phyloP scores from a whole-genome alignment of 371 early-diverging fungal species.

The Mortierella sp. region DNA sequence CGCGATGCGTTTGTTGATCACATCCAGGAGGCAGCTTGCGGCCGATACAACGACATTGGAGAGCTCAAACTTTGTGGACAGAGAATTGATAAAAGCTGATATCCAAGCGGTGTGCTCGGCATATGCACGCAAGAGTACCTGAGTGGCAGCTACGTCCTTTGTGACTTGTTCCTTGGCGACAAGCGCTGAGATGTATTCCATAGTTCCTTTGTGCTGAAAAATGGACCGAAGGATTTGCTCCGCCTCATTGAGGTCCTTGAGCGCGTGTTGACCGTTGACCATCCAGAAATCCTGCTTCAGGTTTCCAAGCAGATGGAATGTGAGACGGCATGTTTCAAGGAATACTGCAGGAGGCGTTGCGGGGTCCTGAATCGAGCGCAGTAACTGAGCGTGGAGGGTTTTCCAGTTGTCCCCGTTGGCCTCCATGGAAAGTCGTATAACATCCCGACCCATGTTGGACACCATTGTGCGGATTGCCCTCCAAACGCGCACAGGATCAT shows the following conservation, averaged over 20 bases:
- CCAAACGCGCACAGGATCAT: constrained; percentile 24
- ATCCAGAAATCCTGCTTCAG: constrained; percentile 37
- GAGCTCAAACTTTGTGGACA: constrained; percentile 12
- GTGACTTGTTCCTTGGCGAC: constrained; percentile 10
- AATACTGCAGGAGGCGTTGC: constrained; percentile 8
- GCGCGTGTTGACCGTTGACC: background rate
- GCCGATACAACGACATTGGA: constrained; percentile 4
- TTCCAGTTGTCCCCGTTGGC: constrained; percentile 5
- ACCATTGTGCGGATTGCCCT: constrained; percentile 26
- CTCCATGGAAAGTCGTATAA: constrained; percentile 12
- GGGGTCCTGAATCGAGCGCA: constrained; percentile 13
- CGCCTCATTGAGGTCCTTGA: constrained; percentile 7
- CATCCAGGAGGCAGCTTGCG: constrained; percentile 1
- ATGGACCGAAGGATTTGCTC: constrained; percentile 13
- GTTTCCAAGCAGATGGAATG: constrained; percentile 22
- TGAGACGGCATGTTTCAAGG: constrained; percentile 21
- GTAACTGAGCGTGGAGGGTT: constrained; percentile 7
- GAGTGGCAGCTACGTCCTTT: background rate
- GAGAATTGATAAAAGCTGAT: constrained; percentile 29
- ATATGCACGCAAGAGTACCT: constrained; percentile 11
- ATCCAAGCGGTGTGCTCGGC: constrained; percentile 29
- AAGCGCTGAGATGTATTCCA: constrained; percentile 9
- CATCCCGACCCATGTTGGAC: constrained; percentile 15
- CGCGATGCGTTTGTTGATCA: constrained; percentile 18
- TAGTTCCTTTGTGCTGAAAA: constrained; percentile 16